phyloP scores from a whole-genome alignment of 495 filamentous ascomycete species.

The Penicillium malachiteum region DNA sequence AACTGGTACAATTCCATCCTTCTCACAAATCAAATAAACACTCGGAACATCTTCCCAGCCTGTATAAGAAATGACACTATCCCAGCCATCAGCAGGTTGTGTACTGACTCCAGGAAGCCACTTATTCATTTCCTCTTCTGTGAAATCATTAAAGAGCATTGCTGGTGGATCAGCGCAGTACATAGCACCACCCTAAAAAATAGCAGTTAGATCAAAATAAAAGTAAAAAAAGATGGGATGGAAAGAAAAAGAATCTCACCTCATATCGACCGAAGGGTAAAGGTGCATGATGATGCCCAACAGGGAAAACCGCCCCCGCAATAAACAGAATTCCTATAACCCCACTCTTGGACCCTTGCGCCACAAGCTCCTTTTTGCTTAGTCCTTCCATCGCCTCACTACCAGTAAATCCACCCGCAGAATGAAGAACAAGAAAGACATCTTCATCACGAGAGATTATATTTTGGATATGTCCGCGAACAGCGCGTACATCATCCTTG shows the following conservation, averaged over 20 bases:
- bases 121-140: background rate
- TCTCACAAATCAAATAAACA: constrained; percentile 31
- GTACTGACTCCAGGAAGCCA: background rate
- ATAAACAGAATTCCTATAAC: constrained; percentile 26
- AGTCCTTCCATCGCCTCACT: constrained; percentile 33
- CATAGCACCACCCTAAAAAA: background rate
- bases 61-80: constrained; percentile 15
- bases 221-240: background rate
- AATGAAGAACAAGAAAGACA: constrained; percentile 31
- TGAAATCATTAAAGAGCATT: background rate
- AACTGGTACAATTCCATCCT: constrained; percentile 17
- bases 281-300: constrained; percentile 1
- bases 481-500: background rate
- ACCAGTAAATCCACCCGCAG: constrained; percentile 37
- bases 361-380: background rate
- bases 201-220: background rate
- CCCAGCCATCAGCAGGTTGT: constrained; percentile 13
- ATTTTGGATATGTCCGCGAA: background rate
- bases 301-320: constrained; percentile 16
- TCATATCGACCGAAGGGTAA: background rate
- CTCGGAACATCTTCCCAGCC: constrained; percentile 32
- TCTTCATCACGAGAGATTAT: background rate
- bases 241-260: background rate
- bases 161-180: background rate
- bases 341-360: constrained; percentile 8